A percentile compares a stretch with the other conserved stretches of the same genome.
phyloP scores from a whole-genome alignment of 148 eudicot species.

The Heliosperma pusillum region DNA sequence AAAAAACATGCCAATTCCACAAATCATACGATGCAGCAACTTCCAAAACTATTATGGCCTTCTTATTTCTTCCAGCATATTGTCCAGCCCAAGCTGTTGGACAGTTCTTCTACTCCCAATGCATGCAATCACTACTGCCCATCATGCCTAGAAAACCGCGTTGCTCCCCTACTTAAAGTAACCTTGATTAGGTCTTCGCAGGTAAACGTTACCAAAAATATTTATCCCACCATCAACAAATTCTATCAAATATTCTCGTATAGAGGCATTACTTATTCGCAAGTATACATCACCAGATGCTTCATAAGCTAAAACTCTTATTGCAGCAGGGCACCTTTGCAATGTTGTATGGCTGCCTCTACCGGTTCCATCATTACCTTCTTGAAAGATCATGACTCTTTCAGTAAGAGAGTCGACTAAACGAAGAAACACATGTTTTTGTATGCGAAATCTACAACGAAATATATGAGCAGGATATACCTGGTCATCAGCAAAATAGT shows the following conservation, averaged over 20 bases:
- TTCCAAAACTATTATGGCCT: background rate
- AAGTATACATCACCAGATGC: background rate
- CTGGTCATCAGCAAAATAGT: conserved; percentile 2
- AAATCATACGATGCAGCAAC: background rate
- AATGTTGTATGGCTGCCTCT: background rate
- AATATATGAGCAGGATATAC: background rate
- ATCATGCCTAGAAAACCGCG: conserved; percentile 9
- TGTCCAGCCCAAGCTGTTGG: background rate
- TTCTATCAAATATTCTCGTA: background rate
- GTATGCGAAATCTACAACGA: conserved; percentile 9
- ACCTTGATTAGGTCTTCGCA: background rate
- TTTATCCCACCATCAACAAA: background rate
- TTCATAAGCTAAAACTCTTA: conserved; percentile 6
- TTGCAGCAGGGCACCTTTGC: conserved; percentile 2
- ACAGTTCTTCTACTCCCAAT: background rate
- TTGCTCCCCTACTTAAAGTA: background rate
- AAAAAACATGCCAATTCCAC: background rate
- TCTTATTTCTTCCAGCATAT: background rate
- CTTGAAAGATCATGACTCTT: background rate
- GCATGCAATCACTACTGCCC: background rate
- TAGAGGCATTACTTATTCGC: background rate
- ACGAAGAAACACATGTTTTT: conserved; percentile 3
- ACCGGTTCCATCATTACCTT: background rate
- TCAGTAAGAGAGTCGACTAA: background rate
- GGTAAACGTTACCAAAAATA: background rate